phyloP scores from a whole-genome alignment of 2,329 filamentous ascomycete species.

The Botrytis elliptica region DNA sequence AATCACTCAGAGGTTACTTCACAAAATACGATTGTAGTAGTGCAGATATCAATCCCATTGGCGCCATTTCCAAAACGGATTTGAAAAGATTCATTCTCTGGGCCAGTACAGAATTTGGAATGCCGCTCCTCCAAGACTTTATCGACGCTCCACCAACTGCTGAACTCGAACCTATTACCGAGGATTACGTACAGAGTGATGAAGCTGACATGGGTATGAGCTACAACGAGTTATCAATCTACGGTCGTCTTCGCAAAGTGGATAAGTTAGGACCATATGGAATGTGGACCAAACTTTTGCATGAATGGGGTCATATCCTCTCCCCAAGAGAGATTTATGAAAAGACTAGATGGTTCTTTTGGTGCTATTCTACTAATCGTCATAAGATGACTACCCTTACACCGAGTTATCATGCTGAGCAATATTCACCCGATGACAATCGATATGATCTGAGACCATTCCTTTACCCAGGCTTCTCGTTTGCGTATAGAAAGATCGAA shows the following conservation, averaged over 20 bases:
- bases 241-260: slow-evolving; percentile 47
- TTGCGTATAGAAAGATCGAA: slow-evolving; percentile 19
- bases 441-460: slow-evolving; percentile 56
- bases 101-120: slow-evolving; percentile 55
- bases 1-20: slow-evolving; percentile 53
- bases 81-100: slow-evolving; percentile 71
- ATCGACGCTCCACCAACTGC: slow-evolving; percentile 61
- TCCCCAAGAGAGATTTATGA: slow-evolving; percentile 20
- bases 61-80: slow-evolving; percentile 62
- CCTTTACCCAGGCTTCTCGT: slow-evolving; percentile 45
- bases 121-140: slow-evolving; percentile 67
- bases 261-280: slow-evolving; percentile 46
- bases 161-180: slow-evolving; percentile 60
- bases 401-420: slow-evolving; percentile 36
- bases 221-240: slow-evolving; percentile 48
- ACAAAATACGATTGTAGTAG: slow-evolving; percentile 55
- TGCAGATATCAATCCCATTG: slow-evolving; percentile 58
- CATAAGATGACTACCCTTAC: slow-evolving; percentile 48
- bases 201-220: slow-evolving; percentile 51
- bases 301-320: slow-evolving; percentile 18
- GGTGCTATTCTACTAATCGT: slow-evolving; percentile 56
- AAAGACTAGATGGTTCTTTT: slow-evolving; percentile 28
- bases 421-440: slow-evolving; percentile 50
- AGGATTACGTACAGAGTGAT: slow-evolving; percentile 53
- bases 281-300: slow-evolving; percentile 20